A percentile compares a stretch with the other conserved stretches of the same genome.
phyloP scores from a whole-genome alignment of 2,329 filamentous ascomycete genomes.

The Elsinoe necatrix region DNA sequence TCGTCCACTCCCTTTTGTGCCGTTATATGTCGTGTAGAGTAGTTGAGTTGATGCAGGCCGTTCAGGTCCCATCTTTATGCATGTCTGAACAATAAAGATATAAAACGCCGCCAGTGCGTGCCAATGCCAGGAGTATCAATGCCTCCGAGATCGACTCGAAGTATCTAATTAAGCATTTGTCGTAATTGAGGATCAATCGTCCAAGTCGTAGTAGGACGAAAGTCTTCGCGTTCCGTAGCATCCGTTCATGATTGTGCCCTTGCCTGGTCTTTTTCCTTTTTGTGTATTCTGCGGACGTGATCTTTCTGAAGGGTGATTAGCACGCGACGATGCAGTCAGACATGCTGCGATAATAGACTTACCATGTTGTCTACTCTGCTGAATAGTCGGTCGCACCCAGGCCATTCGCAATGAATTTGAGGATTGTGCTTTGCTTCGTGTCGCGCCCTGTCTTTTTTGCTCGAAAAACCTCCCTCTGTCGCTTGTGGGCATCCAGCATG shows the following conservation, averaged over 20 bases:
- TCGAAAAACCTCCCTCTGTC: constrained; percentile 50
- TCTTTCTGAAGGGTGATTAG: constrained; percentile 20
- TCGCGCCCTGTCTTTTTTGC: constrained; percentile 53
- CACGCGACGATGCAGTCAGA: background rate
- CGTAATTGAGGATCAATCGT: background rate
- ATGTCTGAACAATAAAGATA: background rate
- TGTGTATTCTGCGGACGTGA: constrained; percentile 23
- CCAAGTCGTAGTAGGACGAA: background rate
- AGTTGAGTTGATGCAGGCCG: background rate
- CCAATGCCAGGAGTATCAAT: background rate
- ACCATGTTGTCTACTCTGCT: constrained; percentile 56
- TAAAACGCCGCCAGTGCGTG: background rate
- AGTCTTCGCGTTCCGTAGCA: background rate
- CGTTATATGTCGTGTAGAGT: background rate
- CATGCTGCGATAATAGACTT: constrained; percentile 20
- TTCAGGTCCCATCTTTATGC: background rate
- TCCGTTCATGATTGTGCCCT: constrained; percentile 12
- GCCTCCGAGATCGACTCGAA: background rate
- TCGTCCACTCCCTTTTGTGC: background rate
- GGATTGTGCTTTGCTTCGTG: constrained; percentile 58
- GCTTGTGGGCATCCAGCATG: constrained; percentile 51
- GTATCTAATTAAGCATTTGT: background rate
- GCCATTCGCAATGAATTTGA: constrained; percentile 50
- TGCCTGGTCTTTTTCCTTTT: constrained; percentile 18
- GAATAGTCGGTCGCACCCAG: constrained; percentile 50